Evolutionary conservation across 352 stramenopile genomes (phyloP).

Genomic region (Globisporangium okanoganense): DNA sequence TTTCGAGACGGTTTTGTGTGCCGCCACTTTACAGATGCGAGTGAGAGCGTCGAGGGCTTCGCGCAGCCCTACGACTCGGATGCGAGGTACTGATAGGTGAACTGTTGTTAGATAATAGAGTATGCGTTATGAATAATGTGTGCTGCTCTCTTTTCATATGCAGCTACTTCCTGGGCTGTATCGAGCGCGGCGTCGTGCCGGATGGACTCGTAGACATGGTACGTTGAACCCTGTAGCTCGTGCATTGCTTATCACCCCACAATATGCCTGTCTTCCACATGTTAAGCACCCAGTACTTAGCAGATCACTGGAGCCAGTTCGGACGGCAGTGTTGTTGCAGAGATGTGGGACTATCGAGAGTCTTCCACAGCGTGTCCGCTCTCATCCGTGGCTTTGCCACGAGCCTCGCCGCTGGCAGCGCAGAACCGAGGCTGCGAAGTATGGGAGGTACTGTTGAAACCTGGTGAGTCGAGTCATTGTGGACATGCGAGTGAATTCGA

Average conservation of each 20-base stretch:
- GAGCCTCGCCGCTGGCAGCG: neutral
- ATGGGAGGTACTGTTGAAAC: conserved; percentile 1
- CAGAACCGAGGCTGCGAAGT: neutral
- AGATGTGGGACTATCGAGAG: conserved; percentile 38
- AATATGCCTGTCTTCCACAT: neutral
- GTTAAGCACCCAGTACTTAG: neutral
- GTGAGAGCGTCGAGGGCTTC: conserved; percentile 57
- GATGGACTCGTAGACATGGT: conserved; percentile 63
- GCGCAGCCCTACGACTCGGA: conserved; percentile 69
- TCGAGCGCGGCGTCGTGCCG: conserved; percentile 45
- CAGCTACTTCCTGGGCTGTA: conserved; percentile 64
- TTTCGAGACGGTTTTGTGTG: conserved; percentile 71
- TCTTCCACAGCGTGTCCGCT: conserved; percentile 24
- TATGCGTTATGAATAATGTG: neutral
- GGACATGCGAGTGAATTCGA: conserved; percentile 5
- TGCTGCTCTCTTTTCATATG: neutral
- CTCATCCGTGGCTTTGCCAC: conserved; percentile 27
- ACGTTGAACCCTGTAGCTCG: neutral
- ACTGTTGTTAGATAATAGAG: too few species aligned
- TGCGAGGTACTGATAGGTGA: conserved; percentile 30
- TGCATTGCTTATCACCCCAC: neutral
- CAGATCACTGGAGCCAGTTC: conserved; percentile 15
- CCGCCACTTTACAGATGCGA: conserved; percentile 47
- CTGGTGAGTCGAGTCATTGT: neutral
- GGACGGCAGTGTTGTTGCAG: conserved; percentile 21